These are phyloP conservation scores for Leptodontidium sp. DNA, from an alignment of 2,329 filamentous ascomycete genomes.

Conservation along the genomic window DNA sequence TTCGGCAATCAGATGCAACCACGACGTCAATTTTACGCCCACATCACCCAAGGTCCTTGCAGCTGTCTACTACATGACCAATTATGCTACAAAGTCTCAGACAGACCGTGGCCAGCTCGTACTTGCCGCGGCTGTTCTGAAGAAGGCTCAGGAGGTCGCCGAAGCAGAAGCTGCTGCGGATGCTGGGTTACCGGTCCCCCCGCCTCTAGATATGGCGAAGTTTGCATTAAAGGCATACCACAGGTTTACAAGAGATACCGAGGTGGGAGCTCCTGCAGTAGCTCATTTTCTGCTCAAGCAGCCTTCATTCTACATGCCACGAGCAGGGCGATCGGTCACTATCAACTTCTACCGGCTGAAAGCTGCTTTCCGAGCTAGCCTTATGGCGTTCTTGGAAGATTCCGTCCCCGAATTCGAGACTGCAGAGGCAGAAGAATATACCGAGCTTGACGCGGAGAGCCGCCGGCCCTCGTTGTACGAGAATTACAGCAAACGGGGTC, in stretches of 20 bases:
- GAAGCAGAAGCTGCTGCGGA: not conserved
- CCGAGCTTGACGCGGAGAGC: not conserved
- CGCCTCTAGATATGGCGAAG: not conserved
- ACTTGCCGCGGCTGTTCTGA: not conserved
- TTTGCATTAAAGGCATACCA: not conserved
- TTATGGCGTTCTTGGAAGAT: not conserved
- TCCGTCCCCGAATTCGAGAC: not conserved
- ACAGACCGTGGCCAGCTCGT: constrained; percentile 6
- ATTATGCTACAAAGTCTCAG: not conserved
- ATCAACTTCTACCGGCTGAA: not conserved
- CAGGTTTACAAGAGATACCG: constrained; percentile 1
- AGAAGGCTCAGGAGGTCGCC: not conserved
- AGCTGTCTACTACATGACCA: not conserved
- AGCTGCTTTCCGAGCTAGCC: not conserved
- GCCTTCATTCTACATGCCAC: not conserved
- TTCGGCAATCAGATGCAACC: not conserved
- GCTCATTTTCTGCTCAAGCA: not conserved
- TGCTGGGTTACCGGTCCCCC: not conserved
- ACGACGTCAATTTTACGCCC: not conserved
- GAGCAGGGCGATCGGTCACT: not conserved
- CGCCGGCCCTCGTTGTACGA: not conserved
- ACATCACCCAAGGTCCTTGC: not conserved
- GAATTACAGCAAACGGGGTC: not conserved
- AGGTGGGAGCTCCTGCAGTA: not conserved
- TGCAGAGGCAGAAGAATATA: not conserved